Base-by-base conservation (phyloP, 805 yeast genomes). In the Candida railenensis region DNA sequence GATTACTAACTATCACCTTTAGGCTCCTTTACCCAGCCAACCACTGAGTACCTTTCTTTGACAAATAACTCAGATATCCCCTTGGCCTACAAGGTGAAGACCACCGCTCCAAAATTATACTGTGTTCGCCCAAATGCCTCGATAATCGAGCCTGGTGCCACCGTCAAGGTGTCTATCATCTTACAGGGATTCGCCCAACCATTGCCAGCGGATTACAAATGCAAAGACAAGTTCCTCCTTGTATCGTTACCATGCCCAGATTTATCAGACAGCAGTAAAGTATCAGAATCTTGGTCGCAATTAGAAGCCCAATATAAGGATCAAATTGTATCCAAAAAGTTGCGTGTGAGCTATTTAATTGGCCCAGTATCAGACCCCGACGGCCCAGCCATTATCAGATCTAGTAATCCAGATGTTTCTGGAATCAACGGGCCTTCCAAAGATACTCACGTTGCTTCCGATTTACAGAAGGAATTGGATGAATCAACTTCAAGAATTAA, bases 41-140 rank as follows among this genome's bases (percentile, higher is more conserved):
- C 85, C 37, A 85, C 94, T 15, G 85, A 83, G 62, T 69, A 74
- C 47, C 73, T 83, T 57, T 65, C 70, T 39, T 75, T 83, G 53
- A 63, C 76, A 66, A 84, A 82, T 56, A 72, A 85, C 36, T 66
- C 80, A 14, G 74, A 74, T 45, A 71, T 82, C 28, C 75, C 83
- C 39, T 69, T 81, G 58, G 97, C 96, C 25, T 94, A 89, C 77
- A 94, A 94, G 73, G 97, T 94, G 62, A 94, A 92, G 73, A 92
- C 99, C 40, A 94, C 99, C 4, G 97, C 98, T 8, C 99, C 99
- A 50, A 91, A 89, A 67, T 75, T 89, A 67, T 85, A 91, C 75
- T 89, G 96, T 67, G 98, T 94, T 44, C 85, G 97, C 71, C 99
- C 99, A 52, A 94, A 91, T 66, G 92, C 97, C 49, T 82, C 94